Percentiles rank a stretch among this genome's conserved stretches.
phyloP scores from a whole-genome alignment of 1,139 yeast species.

The Hyphopichia pseudoburtonii region DNA sequence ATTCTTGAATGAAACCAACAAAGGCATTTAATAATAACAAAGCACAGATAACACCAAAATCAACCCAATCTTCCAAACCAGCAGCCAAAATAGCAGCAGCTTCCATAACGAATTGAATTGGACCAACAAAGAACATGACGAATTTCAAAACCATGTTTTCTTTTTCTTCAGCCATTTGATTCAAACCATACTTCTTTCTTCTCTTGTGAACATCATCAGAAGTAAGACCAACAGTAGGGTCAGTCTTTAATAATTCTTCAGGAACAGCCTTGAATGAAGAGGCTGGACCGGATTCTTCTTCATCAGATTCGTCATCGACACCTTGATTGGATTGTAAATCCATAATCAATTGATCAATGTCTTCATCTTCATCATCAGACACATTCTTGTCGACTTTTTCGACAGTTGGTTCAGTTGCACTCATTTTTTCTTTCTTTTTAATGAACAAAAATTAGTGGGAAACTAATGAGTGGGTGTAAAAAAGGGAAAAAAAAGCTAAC shows the following conservation, averaged over 20 bases:
- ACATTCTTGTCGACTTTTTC: slow-evolving; percentile 49
- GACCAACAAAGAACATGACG: slow-evolving; percentile 93
- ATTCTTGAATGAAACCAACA: slow-evolving; percentile 97
- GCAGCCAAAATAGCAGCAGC: slow-evolving; percentile 97
- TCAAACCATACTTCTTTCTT: slow-evolving; percentile 91
- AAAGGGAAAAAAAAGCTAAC: slow-evolving; percentile 4
- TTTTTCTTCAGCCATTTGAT: slow-evolving; percentile 92
- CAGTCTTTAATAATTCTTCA: slow-evolving; percentile 86
- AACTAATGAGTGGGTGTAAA: slow-evolving; percentile 8
- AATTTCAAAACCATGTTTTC: slow-evolving; percentile 84
- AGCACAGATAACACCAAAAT: slow-evolving; percentile 96
- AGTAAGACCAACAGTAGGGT: slow-evolving; percentile 77
- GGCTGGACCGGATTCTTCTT: slow-evolving; percentile 56
- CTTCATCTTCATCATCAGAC: slow-evolving; percentile 74
- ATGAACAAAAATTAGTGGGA: slow-evolving; percentile 11
- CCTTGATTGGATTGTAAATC: slow-evolving; percentile 86
- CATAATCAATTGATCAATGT: slow-evolving; percentile 83
- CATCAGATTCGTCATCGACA: slow-evolving; percentile 42
- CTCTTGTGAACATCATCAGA: slow-evolving; percentile 80
- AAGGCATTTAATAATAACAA: slow-evolving; percentile 83
- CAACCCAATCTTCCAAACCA: slow-evolving; percentile 99
- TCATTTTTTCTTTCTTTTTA: too few species aligned
- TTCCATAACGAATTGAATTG: slow-evolving; percentile 99
- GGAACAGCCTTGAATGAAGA: slow-evolving; percentile 69
- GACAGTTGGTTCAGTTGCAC: slow-evolving; percentile 52